Percentiles rank a stretch among this genome's conserved stretches.
Conservation (phyloP, 176 grass and related monocot species). For the Hyparrhenia diplandra region DNA sequence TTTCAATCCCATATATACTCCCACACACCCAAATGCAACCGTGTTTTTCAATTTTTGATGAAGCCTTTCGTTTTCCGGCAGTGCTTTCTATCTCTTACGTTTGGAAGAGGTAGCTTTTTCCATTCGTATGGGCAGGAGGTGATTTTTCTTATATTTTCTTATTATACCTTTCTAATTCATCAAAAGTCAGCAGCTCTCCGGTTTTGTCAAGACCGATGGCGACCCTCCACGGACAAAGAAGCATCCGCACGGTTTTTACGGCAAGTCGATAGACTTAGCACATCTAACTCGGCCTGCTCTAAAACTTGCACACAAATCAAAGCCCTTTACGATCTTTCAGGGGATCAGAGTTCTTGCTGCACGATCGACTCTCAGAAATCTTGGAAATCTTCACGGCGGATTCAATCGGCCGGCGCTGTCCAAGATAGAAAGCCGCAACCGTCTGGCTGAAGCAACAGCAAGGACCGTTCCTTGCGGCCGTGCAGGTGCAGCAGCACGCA, state of each 20-base stretch:
- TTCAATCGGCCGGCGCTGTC: too few species aligned
- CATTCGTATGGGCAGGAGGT: not conserved
- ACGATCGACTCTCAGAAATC: not conserved
- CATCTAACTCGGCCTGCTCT: not conserved
- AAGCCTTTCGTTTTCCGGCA: not conserved
- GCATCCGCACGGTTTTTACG: not conserved
- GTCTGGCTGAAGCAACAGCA: not conserved
- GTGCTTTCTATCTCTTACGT: not conserved
- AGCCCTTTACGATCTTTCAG: too few species aligned
- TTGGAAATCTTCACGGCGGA: too few species aligned
- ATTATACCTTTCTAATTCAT: not conserved
- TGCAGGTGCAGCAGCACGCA: not conserved
- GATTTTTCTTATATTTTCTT: not conserved
- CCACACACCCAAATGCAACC: not conserved
- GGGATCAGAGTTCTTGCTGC: not conserved
- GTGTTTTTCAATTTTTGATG: not conserved
- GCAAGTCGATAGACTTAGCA: not conserved
- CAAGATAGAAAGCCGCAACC: slow-evolving; percentile 19
- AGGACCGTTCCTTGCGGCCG: slow-evolving; percentile 19
- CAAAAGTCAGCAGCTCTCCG: too few species aligned
- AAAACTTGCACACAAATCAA: not conserved
- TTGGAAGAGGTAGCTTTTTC: not conserved
- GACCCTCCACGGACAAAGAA: not conserved
- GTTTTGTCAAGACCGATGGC: not conserved
- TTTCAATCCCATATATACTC: too few species aligned